Base-by-base conservation (phyloP, 2,329 filamentous ascomycete species). In the Stagonosporopsis rhizophila region DNA sequence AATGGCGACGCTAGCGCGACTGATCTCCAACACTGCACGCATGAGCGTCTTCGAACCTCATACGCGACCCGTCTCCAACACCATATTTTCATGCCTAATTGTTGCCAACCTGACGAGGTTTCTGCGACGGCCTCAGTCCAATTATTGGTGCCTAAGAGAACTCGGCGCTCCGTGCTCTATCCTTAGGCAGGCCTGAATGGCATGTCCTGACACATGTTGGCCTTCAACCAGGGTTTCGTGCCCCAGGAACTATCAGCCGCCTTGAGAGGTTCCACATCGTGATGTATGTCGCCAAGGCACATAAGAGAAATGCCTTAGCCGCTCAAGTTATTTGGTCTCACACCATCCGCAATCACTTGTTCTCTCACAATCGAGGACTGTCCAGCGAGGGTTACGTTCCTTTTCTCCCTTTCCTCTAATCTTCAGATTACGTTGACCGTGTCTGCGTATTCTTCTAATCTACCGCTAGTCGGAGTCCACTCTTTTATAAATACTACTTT, bases 381-480 rank as follows among this genome's bases (percentile, higher is more conserved):
- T 63, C 67, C 63, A 55, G 74, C 65, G 71, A 72, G 71, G 73
- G 70, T 76, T 76, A 75, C 74, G 64, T 75, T 77, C 75, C 72
- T 77, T 77, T 75, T 65, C 69, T 62, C 62, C 65, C 57, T 61
- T 70, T 72, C 69, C 64, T 72, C 71, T 70, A 68, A 69, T 75
- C 66, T 67, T 69, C 70, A 73, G 74, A 71, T 69, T 58, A 75
- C 75, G 75, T 77, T 77, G 75, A 77, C 68, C 75, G 75, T 77
- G 67, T 76, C 73, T 76, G 65, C 58, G 42, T 73, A 6, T 66
- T 72, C 70, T 64, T 65, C 54, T 72, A 73, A 74, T 74, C 67
- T 60, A 65, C 74, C 72, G 74, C 74, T 41, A 77, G 73, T 50
- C 73, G 73, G 74, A 69, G 44, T 71, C 61, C 70, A 66, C 69